Conservation (phyloP, 805 yeast genomes). For the Saturnispora zaruensis region DNA sequence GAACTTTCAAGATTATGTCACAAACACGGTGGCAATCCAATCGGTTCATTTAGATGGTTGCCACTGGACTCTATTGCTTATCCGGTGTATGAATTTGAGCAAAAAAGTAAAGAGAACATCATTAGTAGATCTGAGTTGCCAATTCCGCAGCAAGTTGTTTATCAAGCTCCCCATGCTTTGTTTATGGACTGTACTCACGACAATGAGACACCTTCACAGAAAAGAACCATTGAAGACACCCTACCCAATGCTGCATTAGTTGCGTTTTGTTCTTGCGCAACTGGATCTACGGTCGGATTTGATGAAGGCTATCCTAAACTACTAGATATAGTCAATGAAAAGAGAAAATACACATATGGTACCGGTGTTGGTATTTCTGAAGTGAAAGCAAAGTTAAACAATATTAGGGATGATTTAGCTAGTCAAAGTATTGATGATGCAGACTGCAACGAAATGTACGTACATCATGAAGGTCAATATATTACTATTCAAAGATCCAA, state of each 20-base stretch:
- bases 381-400: slow-evolving; percentile 55
- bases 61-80: slow-evolving; percentile 70
- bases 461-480: slow-evolving; percentile 88
- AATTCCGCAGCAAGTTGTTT: slow-evolving; percentile 55
- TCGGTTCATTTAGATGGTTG: slow-evolving; percentile 79
- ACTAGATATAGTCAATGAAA: slow-evolving; percentile 73
- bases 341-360: slow-evolving; percentile 47
- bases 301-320: slow-evolving; percentile 86
- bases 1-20: slow-evolving; percentile 83
- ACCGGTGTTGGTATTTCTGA: slow-evolving; percentile 78
- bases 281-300: slow-evolving; percentile 89
- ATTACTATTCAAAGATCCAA: slow-evolving; percentile 84
- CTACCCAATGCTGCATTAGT: slow-evolving; percentile 92
- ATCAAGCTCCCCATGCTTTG: slow-evolving; percentile 82
- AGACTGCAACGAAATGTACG: slow-evolving; percentile 74
- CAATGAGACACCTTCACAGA: slow-evolving; percentile 81
- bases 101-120: slow-evolving; percentile 20
- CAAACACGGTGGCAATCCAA: slow-evolving; percentile 90
- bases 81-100: slow-evolving; percentile 38
- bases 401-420: slow-evolving; percentile 50
- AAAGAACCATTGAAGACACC: slow-evolving; percentile 89
- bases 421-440: slow-evolving; percentile 45
- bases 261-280: slow-evolving; percentile 85
- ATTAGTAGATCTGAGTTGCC: slow-evolving; percentile 51
- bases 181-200: slow-evolving; percentile 98